Evolutionary conservation across 176 grass and related monocot species (phyloP).

Genomic region (Oryza brachyantha): DNA sequence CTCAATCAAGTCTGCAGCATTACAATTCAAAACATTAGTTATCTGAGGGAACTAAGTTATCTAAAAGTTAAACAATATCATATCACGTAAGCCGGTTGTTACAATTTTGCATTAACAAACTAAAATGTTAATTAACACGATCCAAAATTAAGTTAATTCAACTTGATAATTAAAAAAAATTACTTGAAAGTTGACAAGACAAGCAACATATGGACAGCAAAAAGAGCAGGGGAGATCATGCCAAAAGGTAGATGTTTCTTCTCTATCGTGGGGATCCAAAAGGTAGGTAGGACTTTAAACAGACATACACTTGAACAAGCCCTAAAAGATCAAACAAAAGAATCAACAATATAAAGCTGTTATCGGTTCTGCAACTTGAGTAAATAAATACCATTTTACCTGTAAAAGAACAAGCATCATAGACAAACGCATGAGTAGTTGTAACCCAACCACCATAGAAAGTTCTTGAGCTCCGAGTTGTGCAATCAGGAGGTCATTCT

Average conservation of each 20-base stretch:
- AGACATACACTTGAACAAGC: background rate
- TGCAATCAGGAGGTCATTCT: background rate
- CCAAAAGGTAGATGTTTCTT: background rate
- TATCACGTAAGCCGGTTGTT: background rate
- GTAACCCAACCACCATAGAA: background rate
- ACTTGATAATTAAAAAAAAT: background rate
- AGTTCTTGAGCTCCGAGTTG: background rate
- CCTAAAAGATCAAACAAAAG: background rate
- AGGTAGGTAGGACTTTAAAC: background rate
- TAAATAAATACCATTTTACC: background rate
- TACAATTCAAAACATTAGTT: background rate
- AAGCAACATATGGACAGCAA: background rate
- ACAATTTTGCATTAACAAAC: background rate
- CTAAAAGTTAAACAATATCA: background rate
- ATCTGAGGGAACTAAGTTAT: background rate
- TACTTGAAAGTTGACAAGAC: background rate
- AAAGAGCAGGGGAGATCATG: background rate
- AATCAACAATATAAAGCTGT: background rate
- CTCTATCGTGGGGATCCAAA: background rate
- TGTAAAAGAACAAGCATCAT: background rate
- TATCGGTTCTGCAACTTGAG: background rate
- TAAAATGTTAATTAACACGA: background rate
- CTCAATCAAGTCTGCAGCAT: background rate
- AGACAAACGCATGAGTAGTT: background rate
- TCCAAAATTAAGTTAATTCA: background rate